Base-by-base conservation (phyloP, 192 early-diverging fungal genomes). In the Coemansia sp. region DNA sequence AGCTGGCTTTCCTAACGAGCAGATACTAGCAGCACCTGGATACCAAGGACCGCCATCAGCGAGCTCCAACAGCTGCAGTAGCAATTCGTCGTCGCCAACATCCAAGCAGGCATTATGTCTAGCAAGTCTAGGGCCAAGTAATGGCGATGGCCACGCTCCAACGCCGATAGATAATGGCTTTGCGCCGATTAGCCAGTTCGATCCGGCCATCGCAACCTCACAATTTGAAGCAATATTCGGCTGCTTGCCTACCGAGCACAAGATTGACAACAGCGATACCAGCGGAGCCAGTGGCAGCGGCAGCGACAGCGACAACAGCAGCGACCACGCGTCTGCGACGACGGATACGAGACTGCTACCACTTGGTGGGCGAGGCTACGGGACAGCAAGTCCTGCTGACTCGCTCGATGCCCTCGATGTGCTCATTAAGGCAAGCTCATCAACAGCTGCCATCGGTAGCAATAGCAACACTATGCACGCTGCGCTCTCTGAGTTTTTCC, bases 221-320 rank as follows among this genome's bases (percentile, higher is more conserved):
- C 73, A 69, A 24, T 27, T 75, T 22, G 73, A 65, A 15, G 58
- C 73, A 8, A 39, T 75, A 32, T 32, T 75, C 4, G 64, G 53
- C 12, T 59, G 52, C 24, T 15, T 56, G 13, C 62, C 38, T 43
- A 22, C 39, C 10, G 16, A 34, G n/a, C 22, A 18, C 22, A 63
- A 34, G 30, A 52, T 24, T 41, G 30, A 52, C 15, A 38, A 35
- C 13, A 53, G 47, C 15, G 47, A 67, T 49, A 70, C 53, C 12
- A 16, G 53, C 6, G 53, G 61, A 24, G 65, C 59, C 27, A 59
- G 64, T 12, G 49, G 65, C 41, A 68, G 55, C 15, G 61, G 65
- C 59, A 64, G 61, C 44, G 49, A 39, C 34, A 71, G 64, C 47
- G 64, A 64, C 58, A 38, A 45, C 9, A 74, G 71, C 61, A 74